Base-by-base conservation (phyloP, 352 stramenopile genomes). In the Hyaloperonospora brassicae region DNA sequence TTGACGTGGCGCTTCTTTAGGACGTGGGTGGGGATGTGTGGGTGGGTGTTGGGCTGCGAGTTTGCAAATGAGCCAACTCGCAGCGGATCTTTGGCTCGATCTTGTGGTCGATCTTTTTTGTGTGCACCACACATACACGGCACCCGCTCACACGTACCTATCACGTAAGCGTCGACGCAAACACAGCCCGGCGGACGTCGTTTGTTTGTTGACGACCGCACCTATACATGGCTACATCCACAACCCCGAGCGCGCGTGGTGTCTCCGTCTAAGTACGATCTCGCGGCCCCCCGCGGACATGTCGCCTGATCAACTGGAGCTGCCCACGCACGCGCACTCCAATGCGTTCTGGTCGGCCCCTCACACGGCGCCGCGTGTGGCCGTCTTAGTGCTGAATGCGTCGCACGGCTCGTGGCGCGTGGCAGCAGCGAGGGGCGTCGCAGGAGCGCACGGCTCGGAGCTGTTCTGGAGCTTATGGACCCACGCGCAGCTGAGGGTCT, bases 391-490 rank as follows among this genome's bases (percentile, higher is more conserved):
- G 46, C 64, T 89, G 2, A 89, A 89, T 62, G 54, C 70, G 17
- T 51, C 61, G 39, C 59, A 79, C 57, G 50, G 35, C 13, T 76
- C 70, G 35, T 87, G 76, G 76, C 55, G 66, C 27, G 60, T 85
- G 25, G 17, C 17, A 17, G 17, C 17, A 17, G 50, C 45, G 11
- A 43, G 55, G 27, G 39, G 61, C 8, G 50, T 63, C 22, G 52
- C 59, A 11, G 52, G 47, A 5, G 13, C 40, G 24, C 31, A 47
- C 21, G 41, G 62, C 35, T 63, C 73, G 0, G 72, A 79, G 45
- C 64, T 89, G 35, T 91, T 91, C 59, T 84, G 72, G 73, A 75
- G 73, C 51, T 56, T 87, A 45, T 91, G 81, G 81, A 72, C 64
- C 55, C 71, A 64, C 49, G 81, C 79, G 4, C 40, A 80, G 24